Base-by-base conservation (phyloP, 805 yeast genomes). In the Saccharomycopsis lassenensis region DNA sequence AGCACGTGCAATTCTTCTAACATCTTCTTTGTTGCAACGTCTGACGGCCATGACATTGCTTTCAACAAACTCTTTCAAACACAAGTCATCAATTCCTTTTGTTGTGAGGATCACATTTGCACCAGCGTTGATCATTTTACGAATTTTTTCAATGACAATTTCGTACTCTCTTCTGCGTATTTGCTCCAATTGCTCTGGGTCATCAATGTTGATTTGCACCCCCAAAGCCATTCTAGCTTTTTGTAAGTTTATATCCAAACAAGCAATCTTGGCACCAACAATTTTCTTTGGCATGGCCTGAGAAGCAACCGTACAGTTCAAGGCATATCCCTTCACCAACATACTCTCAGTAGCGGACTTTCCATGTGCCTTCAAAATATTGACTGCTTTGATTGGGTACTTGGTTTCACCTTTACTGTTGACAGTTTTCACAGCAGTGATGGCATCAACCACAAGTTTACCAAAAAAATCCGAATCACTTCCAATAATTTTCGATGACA, bases 201-300 rank as follows among this genome's bases (percentile, higher is more conserved):
- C 96, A 50, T 84, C 94, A 54, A 91, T 85, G 55, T 87, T 87
- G 58, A 91, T 83, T 58, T 86, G 94, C 36, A 91, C 97, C 37
- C 99, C 99, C 76, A 91, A 76, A 28, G 96, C 95, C 95, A 91
- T 85, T 55, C 87, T 75, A 2, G 95, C 91, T 58, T 87, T 89
- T 57, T 93, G 98, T 54, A 91, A 65, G 60, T 93, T 89, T 58
- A 91, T 72, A 61, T 86, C 96, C 52, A 86, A 67, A 47, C 85
- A 75, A 2, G 96, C 96, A 48, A 86, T 82, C 49, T 76, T 77
- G 32, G 95, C 93, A 46, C 69, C 58, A 8, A 61, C 58, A 31
- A 86, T 63, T 35, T 69, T 65, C 51, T 80, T 84, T 45, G 74
- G 67, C 97, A 91, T 93, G 12, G 96, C 96, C 61, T 89, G 96